These are phyloP conservation scores for Tylopilus sp. DNA, from an alignment of 1,284 basidiomycete genomes.

Conservation along the genomic window DNA sequence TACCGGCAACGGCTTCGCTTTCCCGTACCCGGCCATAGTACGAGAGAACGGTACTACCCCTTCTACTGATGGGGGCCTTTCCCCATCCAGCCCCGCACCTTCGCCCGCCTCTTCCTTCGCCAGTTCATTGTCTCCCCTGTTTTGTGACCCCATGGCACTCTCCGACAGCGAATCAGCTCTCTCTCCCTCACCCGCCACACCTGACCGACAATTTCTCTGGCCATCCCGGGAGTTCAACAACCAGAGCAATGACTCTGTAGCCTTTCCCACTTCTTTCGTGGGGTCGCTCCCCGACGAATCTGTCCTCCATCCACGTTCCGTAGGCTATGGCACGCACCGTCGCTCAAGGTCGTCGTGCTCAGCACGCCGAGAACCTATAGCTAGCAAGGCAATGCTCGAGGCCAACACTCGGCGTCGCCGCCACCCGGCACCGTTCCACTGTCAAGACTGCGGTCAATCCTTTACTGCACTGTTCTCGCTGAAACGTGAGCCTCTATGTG, in stretches of 20 bases:
- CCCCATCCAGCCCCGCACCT: slow-evolving; percentile 14
- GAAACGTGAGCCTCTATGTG: slow-evolving; percentile 26
- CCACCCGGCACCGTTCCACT: slow-evolving; percentile 23
- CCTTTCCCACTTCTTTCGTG: not conserved
- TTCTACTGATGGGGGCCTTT: slow-evolving; percentile 7
- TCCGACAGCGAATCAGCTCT: slow-evolving; percentile 22
- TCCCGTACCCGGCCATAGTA: slow-evolving; percentile 11
- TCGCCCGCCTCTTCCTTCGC: slow-evolving; percentile 27
- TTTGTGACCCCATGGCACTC: slow-evolving; percentile 8
- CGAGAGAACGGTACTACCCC: slow-evolving; percentile 2
- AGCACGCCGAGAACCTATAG: slow-evolving; percentile 22
- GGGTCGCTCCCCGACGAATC: slow-evolving; percentile 4
- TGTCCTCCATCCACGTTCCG: not conserved
- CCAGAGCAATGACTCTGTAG: slow-evolving; percentile 15
- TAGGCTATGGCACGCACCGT: slow-evolving; percentile 11
- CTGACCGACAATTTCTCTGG: slow-evolving; percentile 12
- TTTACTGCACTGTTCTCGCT: slow-evolving; percentile 34
- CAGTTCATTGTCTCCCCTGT: slow-evolving; percentile 26
- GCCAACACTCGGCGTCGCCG: slow-evolving; percentile 32
- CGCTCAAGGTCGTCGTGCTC: slow-evolving; percentile 16
- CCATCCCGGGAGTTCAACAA: not conserved
- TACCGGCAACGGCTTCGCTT: slow-evolving; percentile 2
- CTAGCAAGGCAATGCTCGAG: slow-evolving; percentile 34
- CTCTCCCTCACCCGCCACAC: slow-evolving; percentile 23
- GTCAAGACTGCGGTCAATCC: slow-evolving; percentile 22